Evolutionary conservation across 345 rosid species (phyloP).

Genomic region (Eucalyptus curtisii): DNA sequence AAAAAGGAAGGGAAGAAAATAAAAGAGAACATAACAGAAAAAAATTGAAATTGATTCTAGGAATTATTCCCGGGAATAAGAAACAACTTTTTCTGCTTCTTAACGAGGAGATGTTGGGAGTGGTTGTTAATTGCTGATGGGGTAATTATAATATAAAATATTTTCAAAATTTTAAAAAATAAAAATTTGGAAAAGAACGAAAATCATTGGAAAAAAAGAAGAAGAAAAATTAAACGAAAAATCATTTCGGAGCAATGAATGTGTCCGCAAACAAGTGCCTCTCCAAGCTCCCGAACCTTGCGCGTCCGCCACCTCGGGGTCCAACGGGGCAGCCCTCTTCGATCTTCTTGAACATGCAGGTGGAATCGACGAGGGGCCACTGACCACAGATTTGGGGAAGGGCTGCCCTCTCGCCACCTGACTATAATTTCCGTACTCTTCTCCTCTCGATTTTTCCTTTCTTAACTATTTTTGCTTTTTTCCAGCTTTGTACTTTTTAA

Average conservation of each 20-base stretch:
- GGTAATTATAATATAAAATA: background rate
- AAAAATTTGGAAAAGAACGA: background rate
- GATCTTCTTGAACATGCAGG: background rate
- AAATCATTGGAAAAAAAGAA: background rate
- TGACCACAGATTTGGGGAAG: background rate
- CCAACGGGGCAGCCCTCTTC: background rate
- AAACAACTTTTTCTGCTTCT: fast-evolving
- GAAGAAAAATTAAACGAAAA: background rate
- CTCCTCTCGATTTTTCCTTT: background rate
- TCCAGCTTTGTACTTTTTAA: background rate
- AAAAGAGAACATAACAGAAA: no score
- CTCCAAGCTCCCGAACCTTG: no score
- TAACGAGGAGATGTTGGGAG: background rate
- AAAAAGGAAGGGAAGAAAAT: no score
- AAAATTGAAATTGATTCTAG: no score
- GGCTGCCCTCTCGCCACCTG: fast-evolving
- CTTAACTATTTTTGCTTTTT: background rate
- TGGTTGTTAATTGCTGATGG: background rate
- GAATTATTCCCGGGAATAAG: fast-evolving
- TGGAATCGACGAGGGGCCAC: background rate
- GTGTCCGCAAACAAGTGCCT: background rate
- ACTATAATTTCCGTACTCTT: background rate
- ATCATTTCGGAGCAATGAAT: background rate
- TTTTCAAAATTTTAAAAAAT: background rate
- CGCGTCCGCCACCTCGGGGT: background rate